phyloP scores from a whole-genome alignment of 371 early-diverging fungal species.

The Parasitella parasitica region DNA sequence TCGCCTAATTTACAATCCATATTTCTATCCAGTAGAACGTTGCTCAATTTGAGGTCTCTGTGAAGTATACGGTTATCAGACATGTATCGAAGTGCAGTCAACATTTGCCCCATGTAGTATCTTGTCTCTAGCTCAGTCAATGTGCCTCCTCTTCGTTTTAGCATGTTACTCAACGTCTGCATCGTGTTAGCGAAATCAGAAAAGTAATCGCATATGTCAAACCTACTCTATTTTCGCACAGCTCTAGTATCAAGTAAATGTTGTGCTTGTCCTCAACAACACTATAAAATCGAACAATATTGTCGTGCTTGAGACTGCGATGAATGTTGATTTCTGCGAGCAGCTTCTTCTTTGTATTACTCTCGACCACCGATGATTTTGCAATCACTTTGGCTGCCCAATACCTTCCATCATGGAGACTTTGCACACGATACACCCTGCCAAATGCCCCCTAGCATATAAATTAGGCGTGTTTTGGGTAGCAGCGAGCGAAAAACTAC shows the following conservation, averaged over 20 bases:
- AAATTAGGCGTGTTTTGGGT: no score
- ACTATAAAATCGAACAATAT: conserved; percentile 84
- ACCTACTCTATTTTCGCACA: conserved; percentile 86
- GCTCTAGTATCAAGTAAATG: conserved; percentile 94
- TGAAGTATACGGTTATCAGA: conserved; percentile 89
- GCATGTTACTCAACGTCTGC: conserved; percentile 80
- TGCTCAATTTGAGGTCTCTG: conserved; percentile 97
- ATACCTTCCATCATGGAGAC: conserved; percentile 33
- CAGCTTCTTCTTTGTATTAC: conserved; percentile 69
- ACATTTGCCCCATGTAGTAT: conserved; percentile 83
- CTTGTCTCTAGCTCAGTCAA: conserved; percentile 91
- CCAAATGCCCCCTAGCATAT: conserved; percentile 87
- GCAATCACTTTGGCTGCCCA: conserved; percentile 84
- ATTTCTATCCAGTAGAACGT: conserved; percentile 84
- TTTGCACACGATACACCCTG: conserved; percentile 70
- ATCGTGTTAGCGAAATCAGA: no score
- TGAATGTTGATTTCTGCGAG: conserved; percentile 92
- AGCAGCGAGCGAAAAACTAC: background rate
- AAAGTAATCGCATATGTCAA: background rate
- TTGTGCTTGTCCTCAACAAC: conserved; percentile 88
- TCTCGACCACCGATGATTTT: conserved; percentile 56
- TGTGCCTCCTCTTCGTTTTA: conserved; percentile 67
- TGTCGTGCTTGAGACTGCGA: conserved; percentile 69
- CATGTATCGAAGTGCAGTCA: conserved; percentile 85
- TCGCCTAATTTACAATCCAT: conserved; percentile 95